Evolutionary conservation across 148 eudicot species (phyloP).

Genomic region (Bassia scoparia): DNA sequence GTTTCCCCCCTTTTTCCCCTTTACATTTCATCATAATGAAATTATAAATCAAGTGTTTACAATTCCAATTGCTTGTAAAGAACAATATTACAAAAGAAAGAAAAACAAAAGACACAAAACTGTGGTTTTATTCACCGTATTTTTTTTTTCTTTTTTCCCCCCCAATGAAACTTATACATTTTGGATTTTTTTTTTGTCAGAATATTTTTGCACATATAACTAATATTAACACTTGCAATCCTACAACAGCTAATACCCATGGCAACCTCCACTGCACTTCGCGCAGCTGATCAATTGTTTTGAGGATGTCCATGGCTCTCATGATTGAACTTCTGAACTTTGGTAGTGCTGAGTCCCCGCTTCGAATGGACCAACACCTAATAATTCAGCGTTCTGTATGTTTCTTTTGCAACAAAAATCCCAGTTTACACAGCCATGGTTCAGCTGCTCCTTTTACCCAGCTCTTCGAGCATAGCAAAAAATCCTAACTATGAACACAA

Average conservation of each 20-base stretch:
- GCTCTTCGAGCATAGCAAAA: constrained; percentile 53
- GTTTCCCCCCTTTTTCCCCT: neutral
- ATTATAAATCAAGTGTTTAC: constrained; percentile 31
- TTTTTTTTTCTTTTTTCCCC: constrained; percentile 10
- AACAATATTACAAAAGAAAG: constrained; percentile 22
- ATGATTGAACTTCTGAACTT: constrained; percentile 27
- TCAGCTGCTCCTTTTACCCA: constrained; percentile 39
- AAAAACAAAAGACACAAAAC: constrained; percentile 17
- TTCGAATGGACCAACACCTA: constrained; percentile 82
- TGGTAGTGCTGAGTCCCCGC: constrained; percentile 67
- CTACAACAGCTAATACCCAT: constrained; percentile 34
- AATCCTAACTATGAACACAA: constrained; percentile 37
- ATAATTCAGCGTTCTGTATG: constrained; percentile 44
- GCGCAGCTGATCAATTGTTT: constrained; percentile 40
- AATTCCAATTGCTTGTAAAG: constrained; percentile 28
- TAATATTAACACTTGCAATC: constrained; percentile 31
- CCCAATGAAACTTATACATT: constrained; percentile 20
- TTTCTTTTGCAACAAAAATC: constrained; percentile 36
- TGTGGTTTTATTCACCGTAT: constrained; percentile 31
- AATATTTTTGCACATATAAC: constrained; percentile 19
- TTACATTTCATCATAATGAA: constrained; percentile 16
- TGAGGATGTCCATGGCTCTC: constrained; percentile 39
- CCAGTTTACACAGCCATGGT: constrained; percentile 31
- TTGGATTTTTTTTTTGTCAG: constrained; percentile 21
- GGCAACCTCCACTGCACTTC: constrained; percentile 55